Base-by-base conservation (phyloP, 108 stramenopile species). In the Discostella pseudostelligera region DNA sequence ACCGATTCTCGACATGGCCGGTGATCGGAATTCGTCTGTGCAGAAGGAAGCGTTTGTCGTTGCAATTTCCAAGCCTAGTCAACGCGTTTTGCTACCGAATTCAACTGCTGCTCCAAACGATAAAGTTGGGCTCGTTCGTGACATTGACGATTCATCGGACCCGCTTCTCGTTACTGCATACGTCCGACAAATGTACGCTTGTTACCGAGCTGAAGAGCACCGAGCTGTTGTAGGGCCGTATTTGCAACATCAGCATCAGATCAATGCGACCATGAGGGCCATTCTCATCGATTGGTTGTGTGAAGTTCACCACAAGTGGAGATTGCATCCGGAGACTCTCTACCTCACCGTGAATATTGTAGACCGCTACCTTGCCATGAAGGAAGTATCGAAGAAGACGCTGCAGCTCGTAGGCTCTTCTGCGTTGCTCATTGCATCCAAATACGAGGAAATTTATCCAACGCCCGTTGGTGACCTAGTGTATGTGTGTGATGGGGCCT, bases 271-370 rank as follows among this genome's bases (percentile, higher is more conserved):
- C 29, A 97, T 94, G 96, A 81, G 94, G 13, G 77, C 85, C 17
- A 89, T 97, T 62, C 83, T 97, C 7, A 83, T 97, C 21, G 96
- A 97, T 71, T 97, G 96, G 96, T 84, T 97, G 56, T 81, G 94
- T 37, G 89, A 93, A 57, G 92, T 97, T 6, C 93, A 94, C 79
- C 62, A 83, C 56, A 93, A 90, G 77, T 91, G 90, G 62, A 85
- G 89, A 62, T 81, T 93, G 44, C 69, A 70, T 35, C 91, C 87
- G n/a, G 83, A 89, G 50, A 90, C 89, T 20, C 61, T 97, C n/a
- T 94, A 87, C 59, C 76, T 97, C 26, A 87, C 92, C 13, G 84
- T 96, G 16, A 84, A 92, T 46, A 56, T 96, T 37, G 78, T 97
- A 50, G 96, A 95, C 73, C 90, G 92, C 11, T 97, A 76, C 73